Evolutionary conservation across 345 rosid genomes (phyloP).

Genomic region (Citrus glauca): DNA sequence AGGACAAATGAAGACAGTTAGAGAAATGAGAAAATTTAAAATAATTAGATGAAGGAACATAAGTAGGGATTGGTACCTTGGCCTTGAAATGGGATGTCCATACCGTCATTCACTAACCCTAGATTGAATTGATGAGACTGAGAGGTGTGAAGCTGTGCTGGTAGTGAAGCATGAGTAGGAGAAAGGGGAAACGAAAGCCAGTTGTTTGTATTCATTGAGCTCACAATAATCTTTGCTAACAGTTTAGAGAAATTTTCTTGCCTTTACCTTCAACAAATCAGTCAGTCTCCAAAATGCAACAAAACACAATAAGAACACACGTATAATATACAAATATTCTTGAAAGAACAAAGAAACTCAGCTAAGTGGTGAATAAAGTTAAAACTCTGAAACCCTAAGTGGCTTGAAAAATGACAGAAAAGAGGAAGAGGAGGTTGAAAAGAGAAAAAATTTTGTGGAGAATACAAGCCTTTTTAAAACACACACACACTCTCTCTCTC

Average conservation of each 20-base stretch:
- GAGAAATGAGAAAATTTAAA: not conserved
- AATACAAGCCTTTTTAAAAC: slow-evolving; percentile 32
- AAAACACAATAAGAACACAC: slow-evolving; percentile 15
- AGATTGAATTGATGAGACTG: slow-evolving; percentile 77
- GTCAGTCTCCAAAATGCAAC: slow-evolving; percentile 15
- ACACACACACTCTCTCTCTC: slow-evolving; percentile 1
- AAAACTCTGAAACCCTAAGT: slow-evolving; percentile 14
- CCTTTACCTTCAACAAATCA: slow-evolving; percentile 17
- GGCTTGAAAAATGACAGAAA: slow-evolving; percentile 14
- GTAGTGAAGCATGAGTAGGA: slow-evolving; percentile 69
- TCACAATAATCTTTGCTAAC: slow-evolving; percentile 3
- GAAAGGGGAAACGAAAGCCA: slow-evolving; percentile 98
- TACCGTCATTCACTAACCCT: slow-evolving; percentile 66
- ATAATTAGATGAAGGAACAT: no score
- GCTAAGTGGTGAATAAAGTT: slow-evolving; percentile 19
- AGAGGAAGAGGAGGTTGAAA: slow-evolving; percentile 35
- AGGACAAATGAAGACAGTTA: not conserved
- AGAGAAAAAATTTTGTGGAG: slow-evolving; percentile 33
- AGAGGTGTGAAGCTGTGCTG: slow-evolving; percentile 63
- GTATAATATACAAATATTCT: not conserved
- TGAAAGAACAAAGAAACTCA: not conserved
- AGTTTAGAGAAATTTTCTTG: not conserved
- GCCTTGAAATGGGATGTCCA: slow-evolving; percentile 77
- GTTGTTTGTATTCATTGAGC: slow-evolving; percentile 91
- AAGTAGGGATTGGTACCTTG: slow-evolving; percentile 51